These are phyloP conservation scores for Sporothrix brasiliensis DNA, from an alignment of 2,329 filamentous ascomycete species.

Conservation along the genomic window DNA sequence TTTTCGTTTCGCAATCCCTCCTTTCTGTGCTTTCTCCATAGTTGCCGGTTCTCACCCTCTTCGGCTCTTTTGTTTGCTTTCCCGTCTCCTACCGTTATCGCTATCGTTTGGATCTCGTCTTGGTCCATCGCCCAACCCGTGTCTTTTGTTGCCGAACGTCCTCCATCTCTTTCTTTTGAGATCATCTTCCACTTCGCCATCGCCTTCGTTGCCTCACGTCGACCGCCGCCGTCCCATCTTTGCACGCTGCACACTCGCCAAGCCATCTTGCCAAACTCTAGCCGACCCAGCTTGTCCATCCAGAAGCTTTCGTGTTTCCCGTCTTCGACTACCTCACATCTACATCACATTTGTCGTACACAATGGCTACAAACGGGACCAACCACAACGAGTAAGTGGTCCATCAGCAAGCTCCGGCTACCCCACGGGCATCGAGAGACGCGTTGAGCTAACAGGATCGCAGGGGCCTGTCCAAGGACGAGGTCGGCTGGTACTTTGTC, in stretches of 20 bases:
- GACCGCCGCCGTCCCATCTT: background rate
- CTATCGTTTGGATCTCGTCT: background rate
- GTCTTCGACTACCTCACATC: background rate
- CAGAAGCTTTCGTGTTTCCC: conserved; percentile 4
- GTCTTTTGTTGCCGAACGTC: conserved; percentile 15
- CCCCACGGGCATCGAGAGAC: background rate
- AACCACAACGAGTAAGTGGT: conserved; percentile 28
- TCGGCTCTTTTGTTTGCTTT: conserved; percentile 4
- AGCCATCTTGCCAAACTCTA: background rate
- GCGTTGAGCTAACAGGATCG: conserved; percentile 36
- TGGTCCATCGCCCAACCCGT: background rate
- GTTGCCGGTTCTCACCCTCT: background rate
- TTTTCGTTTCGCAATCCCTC: background rate
- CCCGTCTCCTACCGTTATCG: background rate
- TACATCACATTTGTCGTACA: conserved; percentile 17
- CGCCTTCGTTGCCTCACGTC: conserved; percentile 21
- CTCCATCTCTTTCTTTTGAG: conserved; percentile 15
- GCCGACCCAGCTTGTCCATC: background rate
- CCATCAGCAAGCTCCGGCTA: background rate
- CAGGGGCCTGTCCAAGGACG: conserved; percentile 72
- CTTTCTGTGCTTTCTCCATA: background rate
- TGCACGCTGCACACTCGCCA: background rate
- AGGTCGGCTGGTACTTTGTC: conserved; percentile 99
- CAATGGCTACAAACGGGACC: conserved; percentile 33
- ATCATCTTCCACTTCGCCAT: background rate